phyloP scores from a whole-genome alignment of 78 protist species.

The Diacronema lutheri region DNA sequence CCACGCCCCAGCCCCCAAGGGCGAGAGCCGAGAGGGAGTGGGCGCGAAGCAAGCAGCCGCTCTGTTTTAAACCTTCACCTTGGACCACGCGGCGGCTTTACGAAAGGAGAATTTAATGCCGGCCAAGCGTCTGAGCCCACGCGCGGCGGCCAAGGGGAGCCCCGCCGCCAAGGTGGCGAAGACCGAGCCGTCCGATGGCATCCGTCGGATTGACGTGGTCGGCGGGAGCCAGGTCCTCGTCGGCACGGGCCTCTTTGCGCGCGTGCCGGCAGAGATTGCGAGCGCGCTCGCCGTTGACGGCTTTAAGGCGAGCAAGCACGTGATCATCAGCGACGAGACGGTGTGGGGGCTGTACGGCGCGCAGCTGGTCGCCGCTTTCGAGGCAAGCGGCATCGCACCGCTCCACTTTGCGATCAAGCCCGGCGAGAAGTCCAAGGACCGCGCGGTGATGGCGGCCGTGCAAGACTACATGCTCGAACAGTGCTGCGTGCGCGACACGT shows the following conservation, averaged over 20 bases:
- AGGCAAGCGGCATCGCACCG: background rate
- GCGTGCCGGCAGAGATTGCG: background rate
- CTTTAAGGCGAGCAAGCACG: constrained; percentile 11
- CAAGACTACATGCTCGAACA: constrained; percentile 64
- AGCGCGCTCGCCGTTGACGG: background rate
- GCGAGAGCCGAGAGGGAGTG: too few species aligned
- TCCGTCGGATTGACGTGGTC: background rate
- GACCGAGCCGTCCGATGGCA: too few species aligned
- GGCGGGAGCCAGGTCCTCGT: constrained; percentile 1
- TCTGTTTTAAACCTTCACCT: too few species aligned
- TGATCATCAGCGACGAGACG: constrained; percentile 27
- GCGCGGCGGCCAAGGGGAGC: too few species aligned
- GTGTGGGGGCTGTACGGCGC: background rate
- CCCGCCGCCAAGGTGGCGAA: too few species aligned
- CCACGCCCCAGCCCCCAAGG: too few species aligned
- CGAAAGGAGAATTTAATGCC: too few species aligned
- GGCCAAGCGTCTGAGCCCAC: too few species aligned
- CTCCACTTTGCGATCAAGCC: constrained; percentile 14
- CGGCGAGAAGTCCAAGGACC: constrained; percentile 57
- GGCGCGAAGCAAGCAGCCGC: too few species aligned
- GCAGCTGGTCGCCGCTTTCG: too few species aligned
- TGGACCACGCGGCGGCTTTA: too few species aligned
- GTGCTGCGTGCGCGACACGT: constrained; percentile 45
- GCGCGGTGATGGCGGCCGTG: constrained; percentile 41
- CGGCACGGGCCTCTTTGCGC: background rate